phyloP scores from a whole-genome alignment of 73 alveolate species.

The Uronychia setigera region DNA sequence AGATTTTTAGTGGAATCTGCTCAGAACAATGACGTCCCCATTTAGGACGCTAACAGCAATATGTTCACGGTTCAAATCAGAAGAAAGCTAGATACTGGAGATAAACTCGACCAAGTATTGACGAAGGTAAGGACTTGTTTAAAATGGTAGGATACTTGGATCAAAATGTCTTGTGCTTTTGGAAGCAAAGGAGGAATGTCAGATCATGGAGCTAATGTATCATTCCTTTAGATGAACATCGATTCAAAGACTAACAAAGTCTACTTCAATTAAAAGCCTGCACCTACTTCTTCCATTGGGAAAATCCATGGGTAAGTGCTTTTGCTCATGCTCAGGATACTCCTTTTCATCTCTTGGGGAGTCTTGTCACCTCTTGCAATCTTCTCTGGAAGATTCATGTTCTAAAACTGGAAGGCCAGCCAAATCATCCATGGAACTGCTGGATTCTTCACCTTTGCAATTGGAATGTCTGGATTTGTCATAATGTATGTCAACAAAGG shows the following conservation, averaged over 20 bases:
- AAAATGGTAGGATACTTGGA: not conserved
- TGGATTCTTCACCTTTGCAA: not conserved
- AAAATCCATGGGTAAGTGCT: not conserved
- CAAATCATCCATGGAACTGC: not conserved
- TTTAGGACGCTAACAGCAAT: not conserved
- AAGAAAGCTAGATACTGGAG: not conserved
- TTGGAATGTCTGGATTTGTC: not conserved
- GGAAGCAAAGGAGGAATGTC: not conserved
- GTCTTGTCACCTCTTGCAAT: not conserved
- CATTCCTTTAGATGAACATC: not conserved
- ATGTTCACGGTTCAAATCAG: not conserved
- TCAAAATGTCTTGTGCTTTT: not conserved
- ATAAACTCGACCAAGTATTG: not conserved
- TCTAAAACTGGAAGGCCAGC: not conserved
- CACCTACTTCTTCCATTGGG: not conserved
- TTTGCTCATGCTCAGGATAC: not conserved
- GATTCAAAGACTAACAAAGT: not conserved
- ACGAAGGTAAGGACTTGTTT: not conserved
- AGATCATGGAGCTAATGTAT: not conserved
- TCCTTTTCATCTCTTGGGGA: conserved; percentile 11
- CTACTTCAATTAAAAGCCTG: not conserved
- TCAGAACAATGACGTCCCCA: not conserved
- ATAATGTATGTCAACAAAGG: not conserved
- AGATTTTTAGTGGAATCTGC: not conserved
- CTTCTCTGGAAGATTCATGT: conserved; percentile 4